Base-by-base conservation (phyloP, 1,284 basidiomycete genomes). In the Gomphus sp. region DNA sequence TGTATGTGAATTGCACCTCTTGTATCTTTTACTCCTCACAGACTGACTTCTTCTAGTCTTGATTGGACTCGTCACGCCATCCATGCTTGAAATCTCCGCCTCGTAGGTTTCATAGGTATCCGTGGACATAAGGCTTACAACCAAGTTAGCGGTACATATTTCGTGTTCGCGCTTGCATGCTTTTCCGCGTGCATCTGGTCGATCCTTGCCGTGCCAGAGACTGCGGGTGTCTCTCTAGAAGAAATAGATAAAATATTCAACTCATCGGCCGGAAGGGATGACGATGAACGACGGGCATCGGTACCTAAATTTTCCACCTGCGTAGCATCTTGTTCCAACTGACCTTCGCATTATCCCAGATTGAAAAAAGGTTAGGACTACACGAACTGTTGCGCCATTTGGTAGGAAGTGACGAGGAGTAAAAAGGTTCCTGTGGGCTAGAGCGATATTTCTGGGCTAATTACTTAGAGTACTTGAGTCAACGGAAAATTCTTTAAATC, bases 51-150 rank as follows among this genome's bases (percentile, higher is more conserved):
- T 66, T 68, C 43, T 60, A 90, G 90, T 91, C 69, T 72, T 92
- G 62, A 86, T 93, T 64, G 89, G 89, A 9, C 77, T 93, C 55
- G 71, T 90, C 49, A 92, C 90, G 8, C 91, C 91, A 1, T 75
- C 82, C 54, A 70, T 91, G 63, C 79, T 92, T 68, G 79, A 82
- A 55, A 66, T 71, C 7, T 87, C 87, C 0, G 70, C 86, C 9
- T 71, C 80, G 84, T 87, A 68, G 59, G 79, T 28, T 43, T 62
- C 52, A 64, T 63, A 12, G 52, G 12, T 51, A 37, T 14, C 6
- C 41, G 52, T 44, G 45, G 57, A 45, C 63, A 59, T 16, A 8
- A 52, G n/a, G 25, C 54, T 25, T 51, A 22, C 14, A 44, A 18
- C 37, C 4, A 36, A 12, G 36, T 34, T 57, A 86, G 85, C 11